Base-by-base conservation (phyloP, 2,329 filamentous ascomycete genomes). In the Biscogniauxia sp. region DNA sequence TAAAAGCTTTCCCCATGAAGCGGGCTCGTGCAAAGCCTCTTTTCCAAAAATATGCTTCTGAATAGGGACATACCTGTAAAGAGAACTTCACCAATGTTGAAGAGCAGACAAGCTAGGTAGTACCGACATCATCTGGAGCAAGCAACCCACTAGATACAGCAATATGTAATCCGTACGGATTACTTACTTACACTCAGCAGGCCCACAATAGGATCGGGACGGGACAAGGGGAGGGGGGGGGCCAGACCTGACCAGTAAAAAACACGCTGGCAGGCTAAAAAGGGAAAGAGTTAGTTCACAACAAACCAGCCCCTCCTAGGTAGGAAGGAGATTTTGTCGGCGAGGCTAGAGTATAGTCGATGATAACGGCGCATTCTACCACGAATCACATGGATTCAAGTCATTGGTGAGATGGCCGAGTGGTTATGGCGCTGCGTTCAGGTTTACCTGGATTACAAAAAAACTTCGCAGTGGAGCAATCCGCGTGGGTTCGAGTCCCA, bases 401-500 rank as follows among this genome's bases (percentile, higher is more conserved):
- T 59, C 3, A 59, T 54, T 1, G 56, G 67, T 64, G 58, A 64
- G 62, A 66, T 69, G 68, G 66, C 68, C 68, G 68, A 69, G 68
- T 66, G 68, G 68, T 69, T 69, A 69, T 68, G 68, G 68, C 66
- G 68, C 68, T 68, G 66, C 66, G 68, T 69, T 69, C 68, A 69
- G 68, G 68, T 63, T 26, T 45, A 45, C 37, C 37, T 45, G 37
- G 5, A 53, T 54, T 15, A 8, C 9, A 32, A 19, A 13, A 13
- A 32, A 23, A 23, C 23, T 54, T 73, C 71, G 71, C 68, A 70
- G 70, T 73, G 69, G 70, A 71, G 71, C 69, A 73, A 73, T 75
- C 73, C 73, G 71, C 74, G 73, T 76, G 74, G 74, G 74, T 75
- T 76, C 73, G 71, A 75, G 70, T 76, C 74, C 72, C 73, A 76